phyloP scores from a whole-genome alignment of 2,329 filamentous ascomycete species.

The Aphanocladium album region DNA sequence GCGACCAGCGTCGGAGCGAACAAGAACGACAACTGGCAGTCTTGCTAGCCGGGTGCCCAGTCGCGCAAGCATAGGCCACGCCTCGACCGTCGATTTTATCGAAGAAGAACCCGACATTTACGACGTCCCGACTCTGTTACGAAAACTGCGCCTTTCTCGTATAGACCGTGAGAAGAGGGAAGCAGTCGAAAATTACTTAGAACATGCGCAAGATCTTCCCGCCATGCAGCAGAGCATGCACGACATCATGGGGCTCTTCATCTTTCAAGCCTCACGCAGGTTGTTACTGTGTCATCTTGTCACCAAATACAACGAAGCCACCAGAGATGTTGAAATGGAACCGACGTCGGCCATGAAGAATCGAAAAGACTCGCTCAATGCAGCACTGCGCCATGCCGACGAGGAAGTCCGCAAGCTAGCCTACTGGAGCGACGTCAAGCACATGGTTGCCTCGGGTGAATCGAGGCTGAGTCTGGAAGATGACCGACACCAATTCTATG shows the following conservation, averaged over 20 bases:
- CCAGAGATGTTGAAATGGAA: not conserved
- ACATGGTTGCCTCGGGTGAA: conserved; percentile 54
- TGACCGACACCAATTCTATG: conserved; percentile 28
- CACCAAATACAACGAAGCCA: conserved; percentile 11
- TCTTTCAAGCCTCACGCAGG: conserved; percentile 84
- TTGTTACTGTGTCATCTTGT: conserved; percentile 35
- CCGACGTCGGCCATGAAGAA: conserved; percentile 11
- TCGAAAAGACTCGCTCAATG: conserved; percentile 63
- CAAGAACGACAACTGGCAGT: conserved; percentile 27
- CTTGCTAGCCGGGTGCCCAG: conserved; percentile 29
- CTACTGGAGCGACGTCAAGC: conserved; percentile 81
- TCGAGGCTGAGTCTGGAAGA: conserved; percentile 39
- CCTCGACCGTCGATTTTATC: conserved; percentile 37
- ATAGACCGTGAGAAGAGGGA: conserved; percentile 93
- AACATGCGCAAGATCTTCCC: conserved; percentile 69
- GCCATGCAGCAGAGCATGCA: conserved; percentile 74
- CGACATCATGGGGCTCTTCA: conserved; percentile 76
- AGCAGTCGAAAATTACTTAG: conserved; percentile 75
- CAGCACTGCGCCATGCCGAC: conserved; percentile 70
- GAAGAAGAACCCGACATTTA: conserved; percentile 55
- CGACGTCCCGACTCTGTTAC: conserved; percentile 65
- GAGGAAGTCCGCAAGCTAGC: conserved; percentile 76
- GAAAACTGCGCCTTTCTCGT: conserved; percentile 59
- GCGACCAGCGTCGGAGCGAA: conserved; percentile 45
- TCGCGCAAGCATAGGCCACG: conserved; percentile 33